Base-by-base conservation (phyloP, 805 yeast species). In the Suhomyces prunicola region DNA sequence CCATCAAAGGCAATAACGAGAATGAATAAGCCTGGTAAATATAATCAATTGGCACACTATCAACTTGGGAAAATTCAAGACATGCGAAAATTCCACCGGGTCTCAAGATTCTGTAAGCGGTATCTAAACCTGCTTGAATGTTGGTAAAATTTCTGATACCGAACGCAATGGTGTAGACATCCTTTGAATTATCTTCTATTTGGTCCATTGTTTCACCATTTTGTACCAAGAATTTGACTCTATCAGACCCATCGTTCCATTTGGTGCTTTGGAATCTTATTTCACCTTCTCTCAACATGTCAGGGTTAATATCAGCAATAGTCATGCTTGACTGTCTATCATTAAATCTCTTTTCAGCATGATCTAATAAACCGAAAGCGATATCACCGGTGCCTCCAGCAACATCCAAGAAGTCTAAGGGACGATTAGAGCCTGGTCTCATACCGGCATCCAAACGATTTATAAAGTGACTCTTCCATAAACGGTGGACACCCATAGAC, bases 361-460 rank as follows among this genome's bases (percentile, higher is more conserved):
- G 97, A 63, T 91, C 97, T 56, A 94, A 77, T 57, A 94, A 79
- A 2, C 99, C 96, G 72, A 90, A 90, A 1, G 99, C 99, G 71
- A 94, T 93, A 66, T 94, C 99, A 46, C 99, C 99, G 9, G 98
- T 90, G 23, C 99, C 99, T 54, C 99, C 99, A 26, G 99, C 99
- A 53, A 94, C 98, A 70, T 94, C 99, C 57, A 94, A 79, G 65
- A 94, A 93, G 54, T 85, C 83, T 62, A 94, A 76, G 3, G 97
- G 97, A 58, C 86, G 82, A 12, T 74, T 68, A 12, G 84, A 81
- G 46, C 93, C 96, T 5, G 96, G 93, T 65, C 98, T 82, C 76
- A 84, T 84, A 33, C 99, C 99, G 44, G 97, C 96, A 66, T 94
- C 97, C 52, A 94, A 76, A 59, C 89, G 84, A 61, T 84, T 80